Evolutionary conservation across 768 basidiomycete genomes (phyloP).

Genomic region (Amanita polypyramis): DNA sequence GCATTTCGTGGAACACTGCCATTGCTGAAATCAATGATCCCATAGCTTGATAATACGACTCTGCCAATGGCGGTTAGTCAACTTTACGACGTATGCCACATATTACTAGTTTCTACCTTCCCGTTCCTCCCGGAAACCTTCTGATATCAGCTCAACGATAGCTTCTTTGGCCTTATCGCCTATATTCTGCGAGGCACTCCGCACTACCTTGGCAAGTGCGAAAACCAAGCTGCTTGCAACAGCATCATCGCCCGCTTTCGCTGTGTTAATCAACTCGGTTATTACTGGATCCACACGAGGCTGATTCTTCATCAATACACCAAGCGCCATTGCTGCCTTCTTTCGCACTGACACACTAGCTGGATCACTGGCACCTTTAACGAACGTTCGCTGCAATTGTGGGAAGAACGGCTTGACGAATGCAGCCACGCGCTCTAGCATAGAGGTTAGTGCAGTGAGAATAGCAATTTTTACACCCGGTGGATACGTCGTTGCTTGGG

Average conservation of each 20-base stretch:
- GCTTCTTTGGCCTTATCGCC: constrained; percentile 66
- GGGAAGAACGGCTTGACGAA: constrained; percentile 99
- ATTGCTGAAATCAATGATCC: constrained; percentile 55
- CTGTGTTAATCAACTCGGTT: constrained; percentile 68
- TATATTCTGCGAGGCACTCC: constrained; percentile 60
- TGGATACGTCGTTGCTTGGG: constrained; percentile 81
- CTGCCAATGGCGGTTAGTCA: constrained; percentile 24
- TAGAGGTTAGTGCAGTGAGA: constrained; percentile 71
- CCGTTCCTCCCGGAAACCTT: constrained; percentile 67
- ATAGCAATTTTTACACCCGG: constrained; percentile 92
- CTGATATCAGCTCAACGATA: constrained; percentile 64
- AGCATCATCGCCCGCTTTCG: constrained; percentile 48
- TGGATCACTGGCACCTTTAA: constrained; percentile 82
- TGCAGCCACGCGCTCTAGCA: constrained; percentile 76
- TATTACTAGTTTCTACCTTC: constrained; percentile 46
- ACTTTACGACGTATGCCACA: neutral
- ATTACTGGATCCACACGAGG: constrained; percentile 91
- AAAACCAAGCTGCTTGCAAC: constrained; percentile 68
- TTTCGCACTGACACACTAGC: constrained; percentile 70
- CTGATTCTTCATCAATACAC: constrained; percentile 83
- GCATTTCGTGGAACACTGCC: constrained; percentile 47
- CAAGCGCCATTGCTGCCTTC: constrained; percentile 77
- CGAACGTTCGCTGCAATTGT: constrained; percentile 91
- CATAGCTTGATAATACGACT: constrained; percentile 58
- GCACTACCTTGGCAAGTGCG: constrained; percentile 69